A percentile compares a stretch with the other conserved stretches of the same genome.
Conservation (phyloP, 1,139 yeast genomes). For the Pichia inconspicua region DNA sequence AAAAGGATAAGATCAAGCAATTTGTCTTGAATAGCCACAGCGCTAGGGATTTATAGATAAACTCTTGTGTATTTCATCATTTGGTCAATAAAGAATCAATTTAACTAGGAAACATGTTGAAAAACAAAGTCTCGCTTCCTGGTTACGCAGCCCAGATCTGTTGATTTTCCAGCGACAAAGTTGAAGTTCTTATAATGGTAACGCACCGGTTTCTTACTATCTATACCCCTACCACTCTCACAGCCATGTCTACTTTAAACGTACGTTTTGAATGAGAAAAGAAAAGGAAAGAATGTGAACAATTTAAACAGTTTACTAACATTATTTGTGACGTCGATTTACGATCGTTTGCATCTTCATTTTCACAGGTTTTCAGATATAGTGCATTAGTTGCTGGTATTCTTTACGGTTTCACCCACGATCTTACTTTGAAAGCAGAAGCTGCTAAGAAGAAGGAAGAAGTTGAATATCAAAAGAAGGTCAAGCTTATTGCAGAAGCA, state of each 20-base stretch:
- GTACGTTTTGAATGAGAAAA: constrained; percentile 17
- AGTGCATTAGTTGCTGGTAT: constrained; percentile 86
- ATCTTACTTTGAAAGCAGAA: constrained; percentile 55
- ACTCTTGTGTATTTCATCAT: not conserved
- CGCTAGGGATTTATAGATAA: not conserved
- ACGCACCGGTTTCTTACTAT: not conserved
- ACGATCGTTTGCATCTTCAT: not conserved
- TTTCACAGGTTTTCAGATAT: constrained; percentile 61
- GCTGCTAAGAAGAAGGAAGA: constrained; percentile 54
- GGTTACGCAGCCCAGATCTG: constrained; percentile 10
- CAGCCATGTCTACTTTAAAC: constrained; percentile 40
- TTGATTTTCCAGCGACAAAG: not conserved
- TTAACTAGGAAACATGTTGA: no score
- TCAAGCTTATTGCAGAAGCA: constrained; percentile 77
- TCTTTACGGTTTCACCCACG: constrained; percentile 82
- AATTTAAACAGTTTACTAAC: not conserved
- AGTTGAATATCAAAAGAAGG: constrained; percentile 55
- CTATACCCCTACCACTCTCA: constrained; percentile 2
- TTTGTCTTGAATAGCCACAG: constrained; percentile 31
- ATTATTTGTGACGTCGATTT: not conserved
- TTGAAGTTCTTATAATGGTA: not conserved
- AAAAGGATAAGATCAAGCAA: constrained; percentile 37
- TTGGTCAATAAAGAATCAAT: no score
- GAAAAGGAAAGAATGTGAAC: not conserved
- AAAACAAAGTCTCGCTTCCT: not conserved